Base-by-base conservation (phyloP, 768 basidiomycete genomes). In the Termitomyces sp. region DNA sequence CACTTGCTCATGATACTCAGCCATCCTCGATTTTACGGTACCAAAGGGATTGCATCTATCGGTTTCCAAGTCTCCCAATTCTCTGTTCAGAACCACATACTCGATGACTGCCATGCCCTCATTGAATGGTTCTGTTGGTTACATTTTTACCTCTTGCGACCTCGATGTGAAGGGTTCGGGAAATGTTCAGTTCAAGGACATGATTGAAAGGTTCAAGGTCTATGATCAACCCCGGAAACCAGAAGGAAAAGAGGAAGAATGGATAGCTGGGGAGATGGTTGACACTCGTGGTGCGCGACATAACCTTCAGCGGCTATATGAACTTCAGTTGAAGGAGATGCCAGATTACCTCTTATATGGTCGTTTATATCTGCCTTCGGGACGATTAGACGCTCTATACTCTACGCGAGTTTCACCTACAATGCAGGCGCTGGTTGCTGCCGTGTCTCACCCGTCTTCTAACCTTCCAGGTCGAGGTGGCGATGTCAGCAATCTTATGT, bases 331-430 rank as follows among this genome's bases (percentile, higher is more conserved):
- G 43, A 61, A 48, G 20, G 39, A 55, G 36, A 32, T 27, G 5
- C 62, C 13, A 95, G 96, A 98, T 72, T 98, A 94, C 70, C 81
- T 98, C 39, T 77, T 98, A 24, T 98, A 96, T 69, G 96, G 96
- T 16, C 85, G 94, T 4, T 78, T 95, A 41, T 93, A 96, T 70
- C 80, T 97, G 5, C 95, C 96, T 1, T 88, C 90, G 0, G 86
- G 93, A 10, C 78, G 94, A 44, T 76, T 98, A 41, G 94, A 97
- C 64, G 96, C 93, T 0, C 73, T 98, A 20, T 97, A 94, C 61
- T 90, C 93, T 1, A 88, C 86, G 22, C 81, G 94, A 14, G 65
- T 97, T 22, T 79, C 87, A 0, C 79, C 91, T 0, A 94, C 90
- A 1, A 63, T 91, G 2, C 94, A 97, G 71, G 83, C 82, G 0